Conservation (phyloP, 2,329 filamentous ascomycete species). For the Fusarium dlaminii region DNA sequence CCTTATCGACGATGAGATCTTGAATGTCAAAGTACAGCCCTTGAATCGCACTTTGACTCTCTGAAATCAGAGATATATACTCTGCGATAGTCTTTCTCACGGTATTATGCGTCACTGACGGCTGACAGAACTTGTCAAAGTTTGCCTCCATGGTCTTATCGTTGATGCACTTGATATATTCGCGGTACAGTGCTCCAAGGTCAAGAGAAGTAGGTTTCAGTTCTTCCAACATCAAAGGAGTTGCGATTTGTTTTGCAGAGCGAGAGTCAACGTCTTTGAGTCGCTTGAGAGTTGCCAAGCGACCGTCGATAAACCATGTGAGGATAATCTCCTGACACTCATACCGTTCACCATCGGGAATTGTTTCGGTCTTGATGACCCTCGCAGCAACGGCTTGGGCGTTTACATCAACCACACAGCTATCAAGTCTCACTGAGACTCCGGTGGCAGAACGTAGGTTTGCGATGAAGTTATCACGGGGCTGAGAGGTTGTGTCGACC, state of each 20-base stretch:
- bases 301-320: constrained; percentile 12
- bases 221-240: neutral
- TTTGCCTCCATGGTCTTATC: constrained; percentile 5
- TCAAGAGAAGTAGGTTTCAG: neutral
- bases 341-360: neutral
- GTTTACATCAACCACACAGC: neutral
- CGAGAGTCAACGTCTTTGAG: neutral
- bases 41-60: constrained; percentile 4
- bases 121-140: neutral
- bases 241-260: neutral
- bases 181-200: neutral
- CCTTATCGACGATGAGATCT: neutral
- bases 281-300: neutral
- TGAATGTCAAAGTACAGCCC: constrained; percentile 8
- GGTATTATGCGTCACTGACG: neutral
- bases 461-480: neutral
- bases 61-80: constrained; percentile 17
- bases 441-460: fast-evolving
- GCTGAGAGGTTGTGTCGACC: neutral
- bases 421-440: neutral
- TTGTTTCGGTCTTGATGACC: neutral
- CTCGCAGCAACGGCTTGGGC: constrained; percentile 1
- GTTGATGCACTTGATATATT: constrained; percentile 24
- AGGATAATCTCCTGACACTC: constrained; percentile 14
- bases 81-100: neutral